These are phyloP conservation scores for Trichoderma semiorbis DNA, from an alignment of 2,329 filamentous ascomycete species.

Conservation along the genomic window DNA sequence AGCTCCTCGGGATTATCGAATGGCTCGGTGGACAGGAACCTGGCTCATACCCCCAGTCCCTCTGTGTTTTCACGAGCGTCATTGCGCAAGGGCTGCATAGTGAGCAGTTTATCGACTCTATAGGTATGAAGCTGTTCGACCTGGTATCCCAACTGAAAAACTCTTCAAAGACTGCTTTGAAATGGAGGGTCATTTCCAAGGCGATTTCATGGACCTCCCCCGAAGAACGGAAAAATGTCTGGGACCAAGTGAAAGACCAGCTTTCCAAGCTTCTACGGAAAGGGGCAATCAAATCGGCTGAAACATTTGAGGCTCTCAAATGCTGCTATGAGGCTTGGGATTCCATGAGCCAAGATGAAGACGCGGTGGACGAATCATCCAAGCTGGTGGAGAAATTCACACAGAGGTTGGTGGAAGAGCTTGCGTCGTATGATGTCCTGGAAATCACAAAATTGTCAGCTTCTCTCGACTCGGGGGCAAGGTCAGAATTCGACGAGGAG, in stretches of 20 bases:
- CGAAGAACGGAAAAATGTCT: constrained; percentile 31
- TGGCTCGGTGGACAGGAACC: constrained; percentile 40
- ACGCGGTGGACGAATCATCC: constrained; percentile 29
- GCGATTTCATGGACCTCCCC: constrained; percentile 35
- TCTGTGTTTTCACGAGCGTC: constrained; percentile 42
- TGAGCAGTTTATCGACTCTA: constrained; percentile 42
- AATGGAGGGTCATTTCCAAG: constrained; percentile 40
- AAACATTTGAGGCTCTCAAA: constrained; percentile 41
- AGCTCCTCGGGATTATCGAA: constrained; percentile 42
- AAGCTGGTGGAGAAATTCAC: constrained; percentile 34
- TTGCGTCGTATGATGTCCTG: constrained; percentile 25
- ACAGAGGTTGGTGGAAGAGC: constrained; percentile 31
- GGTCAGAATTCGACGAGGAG: constrained; percentile 28
- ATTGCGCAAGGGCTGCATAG: constrained; percentile 41
- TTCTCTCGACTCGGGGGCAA: constrained; percentile 18
- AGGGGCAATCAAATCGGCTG: constrained; percentile 31
- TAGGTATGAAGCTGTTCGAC: constrained; percentile 39
- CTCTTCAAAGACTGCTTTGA: constrained; percentile 34
- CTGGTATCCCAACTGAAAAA: constrained; percentile 31
- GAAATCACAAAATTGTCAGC: constrained; percentile 25
- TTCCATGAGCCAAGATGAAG: constrained; percentile 36
- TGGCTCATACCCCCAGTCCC: constrained; percentile 29
- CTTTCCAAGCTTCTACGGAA: constrained; percentile 34
- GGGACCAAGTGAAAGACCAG: constrained; percentile 32
- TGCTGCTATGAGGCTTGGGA: constrained; percentile 40